Percentiles rank a stretch among this genome's conserved stretches.
phyloP scores from a whole-genome alignment of 805 yeast genomes.

The Candida suzukii region DNA sequence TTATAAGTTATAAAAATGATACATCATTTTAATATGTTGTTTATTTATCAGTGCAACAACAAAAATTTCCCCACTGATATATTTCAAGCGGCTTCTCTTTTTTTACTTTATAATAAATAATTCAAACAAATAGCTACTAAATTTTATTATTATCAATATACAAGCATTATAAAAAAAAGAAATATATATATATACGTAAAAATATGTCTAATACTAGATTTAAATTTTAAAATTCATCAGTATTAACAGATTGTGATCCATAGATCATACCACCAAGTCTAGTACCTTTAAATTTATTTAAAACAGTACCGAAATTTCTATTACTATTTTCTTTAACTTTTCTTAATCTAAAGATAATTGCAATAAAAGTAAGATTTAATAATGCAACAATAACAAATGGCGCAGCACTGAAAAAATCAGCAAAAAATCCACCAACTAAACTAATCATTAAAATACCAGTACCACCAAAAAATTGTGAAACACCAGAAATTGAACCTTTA shows the following conservation, averaged over 20 bases:
- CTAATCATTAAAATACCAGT: constrained; percentile 55
- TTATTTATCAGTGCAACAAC: no score
- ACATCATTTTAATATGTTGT: no score
- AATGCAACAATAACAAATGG: constrained; percentile 51
- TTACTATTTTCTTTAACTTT: constrained; percentile 13
- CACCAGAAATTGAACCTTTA: constrained; percentile 64
- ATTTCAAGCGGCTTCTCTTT: no score
- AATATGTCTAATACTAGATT: background rate
- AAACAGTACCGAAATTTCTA: constrained; percentile 7
- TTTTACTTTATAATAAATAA: no score
- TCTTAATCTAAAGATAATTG: constrained; percentile 22
- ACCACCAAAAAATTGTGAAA: constrained; percentile 63
- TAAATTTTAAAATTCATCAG: background rate
- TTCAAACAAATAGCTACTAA: no score
- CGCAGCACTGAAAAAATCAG: constrained; percentile 49
- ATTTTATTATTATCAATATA: background rate
- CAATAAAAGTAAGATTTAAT: constrained; percentile 27
- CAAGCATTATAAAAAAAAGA: background rate
- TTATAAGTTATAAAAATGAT: no score
- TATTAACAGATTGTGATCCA: background rate
- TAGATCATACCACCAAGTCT: constrained; percentile 7
- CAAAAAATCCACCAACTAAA: constrained; percentile 53
- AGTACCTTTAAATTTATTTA: constrained; percentile 5
- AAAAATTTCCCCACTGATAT: no score
- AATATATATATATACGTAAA: background rate